phyloP scores from a whole-genome alignment of 306 rosid species.

The Lagenaria siceraria region DNA sequence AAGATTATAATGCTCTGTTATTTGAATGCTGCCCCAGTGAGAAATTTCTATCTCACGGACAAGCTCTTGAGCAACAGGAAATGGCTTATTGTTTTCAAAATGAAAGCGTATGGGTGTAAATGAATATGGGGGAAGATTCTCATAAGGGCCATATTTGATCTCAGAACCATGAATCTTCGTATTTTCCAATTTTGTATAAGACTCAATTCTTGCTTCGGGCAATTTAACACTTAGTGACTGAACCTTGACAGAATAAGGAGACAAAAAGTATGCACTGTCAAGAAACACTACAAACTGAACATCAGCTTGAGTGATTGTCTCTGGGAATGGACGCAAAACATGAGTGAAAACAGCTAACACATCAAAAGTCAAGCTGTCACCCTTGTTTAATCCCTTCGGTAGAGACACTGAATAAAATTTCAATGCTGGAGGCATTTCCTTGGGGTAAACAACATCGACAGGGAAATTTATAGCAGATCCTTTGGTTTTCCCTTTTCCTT shows the following conservation, averaged over 20 bases:
- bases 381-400: constrained; percentile 63
- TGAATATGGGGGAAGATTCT: constrained; percentile 57
- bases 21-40: constrained; percentile 94
- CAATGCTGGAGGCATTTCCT: constrained; percentile 49
- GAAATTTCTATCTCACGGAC: constrained; percentile 86
- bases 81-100: constrained; percentile 78
- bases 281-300: constrained; percentile 70
- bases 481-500: constrained; percentile 69
- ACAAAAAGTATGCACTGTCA: constrained; percentile 68
- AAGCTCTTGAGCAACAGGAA: constrained; percentile 80
- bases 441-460: constrained; percentile 35
- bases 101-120: constrained; percentile 63
- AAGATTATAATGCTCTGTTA: constrained; percentile 80
- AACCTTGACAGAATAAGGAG: constrained; percentile 63
- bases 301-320: constrained; percentile 79
- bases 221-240: constrained; percentile 66
- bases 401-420: constrained; percentile 54
- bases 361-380: constrained; percentile 48
- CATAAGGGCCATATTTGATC: constrained; percentile 83
- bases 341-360: constrained; percentile 64
- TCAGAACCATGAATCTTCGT: constrained; percentile 74
- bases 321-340: constrained; percentile 63
- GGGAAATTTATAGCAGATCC: constrained; percentile 34
- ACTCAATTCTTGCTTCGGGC: constrained; percentile 87
- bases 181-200: constrained; percentile 57